Evolutionary conservation across 208 protist genomes (phyloP), one percentile per base, ranked within the genome.

Genomic region (Balamuthia mandrillaris): DNA sequence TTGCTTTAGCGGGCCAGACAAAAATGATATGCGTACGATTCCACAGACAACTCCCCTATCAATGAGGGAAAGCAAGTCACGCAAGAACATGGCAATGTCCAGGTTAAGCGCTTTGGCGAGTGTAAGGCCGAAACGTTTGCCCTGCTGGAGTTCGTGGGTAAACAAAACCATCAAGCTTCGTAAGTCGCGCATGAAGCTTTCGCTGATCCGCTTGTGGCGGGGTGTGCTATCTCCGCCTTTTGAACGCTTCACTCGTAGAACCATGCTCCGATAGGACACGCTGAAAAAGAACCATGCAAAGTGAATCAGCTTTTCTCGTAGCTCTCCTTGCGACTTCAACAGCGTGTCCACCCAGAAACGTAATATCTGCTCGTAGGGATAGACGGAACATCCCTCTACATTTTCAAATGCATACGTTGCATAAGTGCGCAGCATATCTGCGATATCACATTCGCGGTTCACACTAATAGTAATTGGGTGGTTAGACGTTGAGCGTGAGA

Each of bases 31-130:
- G 18, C 49, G n/a, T 56, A 56, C 70, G 14, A 92, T 7, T 24
- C 88, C 58, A 6, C 91, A 39, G 14, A 91, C 70, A 0, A 88
- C 45, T 5, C 90, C 90, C 31, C 90, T 14, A 24, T 93, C 90
- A 31, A 90, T 85, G 4, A 93, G 27, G 12, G 77, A 29, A 33
- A 92, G 82, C 24, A 93, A 63, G 39, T 93, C 90, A 21, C 77
- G 29, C 3, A 92, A 31, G 7, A 93, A 93, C 2, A 88, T n/a
- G 5, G 90, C 84, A 24, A 93, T 41, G 49, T 77, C 88, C 9
- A 84, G 78, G 24, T 85, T 93, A 2, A 91, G 74, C 49, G n/a
- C 42, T 35, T 79, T 79, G 5, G 49, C 70, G 49, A 44, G 49
- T 29, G 70, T 79, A 18, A 79, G 70, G 44, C 70, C 70, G 27